Evolutionary conservation across 2,329 filamentous ascomycete species (phyloP).

Genomic region (Ophiostoma sp.): DNA sequence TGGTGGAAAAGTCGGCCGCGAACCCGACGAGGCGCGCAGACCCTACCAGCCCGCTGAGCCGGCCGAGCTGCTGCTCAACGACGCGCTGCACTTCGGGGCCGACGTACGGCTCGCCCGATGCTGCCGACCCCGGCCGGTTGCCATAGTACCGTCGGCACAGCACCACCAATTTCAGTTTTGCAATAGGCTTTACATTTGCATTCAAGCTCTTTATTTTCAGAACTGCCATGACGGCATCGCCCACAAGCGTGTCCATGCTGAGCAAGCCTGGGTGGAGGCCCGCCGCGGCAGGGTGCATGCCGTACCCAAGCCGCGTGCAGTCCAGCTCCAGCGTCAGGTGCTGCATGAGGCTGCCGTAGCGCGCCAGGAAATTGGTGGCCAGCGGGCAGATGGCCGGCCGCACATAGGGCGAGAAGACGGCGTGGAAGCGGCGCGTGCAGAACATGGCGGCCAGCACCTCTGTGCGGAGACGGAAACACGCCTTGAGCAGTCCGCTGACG

Average conservation of each 20-base stretch:
- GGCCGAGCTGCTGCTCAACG: slow-evolving; percentile 34
- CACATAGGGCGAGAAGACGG: slow-evolving; percentile 38
- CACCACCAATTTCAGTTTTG: background rate
- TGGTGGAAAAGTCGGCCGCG: background rate
- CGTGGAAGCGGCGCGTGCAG: slow-evolving; percentile 36
- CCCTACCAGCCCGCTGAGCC: slow-evolving; percentile 32
- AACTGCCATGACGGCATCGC: slow-evolving; percentile 29
- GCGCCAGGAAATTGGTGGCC: slow-evolving; percentile 35
- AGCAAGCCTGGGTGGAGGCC: slow-evolving; percentile 29
- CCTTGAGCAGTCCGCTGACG: background rate
- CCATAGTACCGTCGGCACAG: slow-evolving; percentile 20
- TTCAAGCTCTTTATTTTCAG: background rate
- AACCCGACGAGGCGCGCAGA: slow-evolving; percentile 39
- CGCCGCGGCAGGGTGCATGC: slow-evolving; percentile 29
- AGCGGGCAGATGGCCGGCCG: slow-evolving; percentile 34
- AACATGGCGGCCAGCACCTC: slow-evolving; percentile 38
- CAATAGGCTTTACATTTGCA: too few species aligned
- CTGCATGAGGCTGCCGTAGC: slow-evolving; percentile 36
- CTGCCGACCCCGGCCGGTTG: slow-evolving; percentile 24
- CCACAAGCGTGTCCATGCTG: slow-evolving; percentile 31
- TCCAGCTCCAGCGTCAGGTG: slow-evolving; percentile 40
- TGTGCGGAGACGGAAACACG: slow-evolving; percentile 34
- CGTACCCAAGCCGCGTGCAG: slow-evolving; percentile 37
- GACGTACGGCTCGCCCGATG: slow-evolving; percentile 29
- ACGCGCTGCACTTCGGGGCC: slow-evolving; percentile 28